Base-by-base conservation (phyloP, 2,329 filamentous ascomycete genomes). In the Chrysosphaeria jannelii region DNA sequence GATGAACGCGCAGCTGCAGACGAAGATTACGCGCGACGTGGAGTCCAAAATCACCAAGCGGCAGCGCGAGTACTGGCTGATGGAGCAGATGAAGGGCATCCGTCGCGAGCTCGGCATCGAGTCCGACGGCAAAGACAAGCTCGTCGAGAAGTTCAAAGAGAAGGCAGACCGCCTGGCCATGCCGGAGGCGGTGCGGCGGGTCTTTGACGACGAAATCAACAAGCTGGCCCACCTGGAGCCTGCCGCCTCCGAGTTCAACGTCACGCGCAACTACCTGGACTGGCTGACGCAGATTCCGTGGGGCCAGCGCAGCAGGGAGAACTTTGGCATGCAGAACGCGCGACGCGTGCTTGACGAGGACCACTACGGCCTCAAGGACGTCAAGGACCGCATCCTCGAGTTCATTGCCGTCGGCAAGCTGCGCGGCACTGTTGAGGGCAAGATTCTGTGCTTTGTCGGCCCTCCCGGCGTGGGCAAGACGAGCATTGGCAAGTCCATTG, bases 31-130 rank as follows among this genome's bases (percentile, higher is more conserved):
- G 28, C 91, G 91, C 47, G 85, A 97, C 39, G 88, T 97, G 10
- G 85, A 93, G 43, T 76, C 63, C 38, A 91, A 90, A 47, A 93
- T 97, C 25, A 79, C 79, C 36, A 93, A 97, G 48, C 68, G 81
- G 14, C 85, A 97, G 42, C 66, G 85, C 24, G 85, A 97, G 40
- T 97, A 93, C 48, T 93, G 78, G 74, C 51, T 97, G 22, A 88
- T 90, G 76, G 85, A 97, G 46, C 88, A 97, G 43, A 90, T 97
- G 79, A 93, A 93, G 51, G 85, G 79, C 13, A 97, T 97, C 38
- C 70, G 76, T 28, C 62, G 85, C 28, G 85, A 97, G 45, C 61
- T 97, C 23, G 85, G 88, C 12, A 75, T 97, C 25, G 88, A 97
- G 42, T 89, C 76, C 5, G 85, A 97, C 39, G 85, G 88, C 32